Conservation (phyloP, 2,329 filamentous ascomycete species). For the Plectosphaerella cucumerina region DNA sequence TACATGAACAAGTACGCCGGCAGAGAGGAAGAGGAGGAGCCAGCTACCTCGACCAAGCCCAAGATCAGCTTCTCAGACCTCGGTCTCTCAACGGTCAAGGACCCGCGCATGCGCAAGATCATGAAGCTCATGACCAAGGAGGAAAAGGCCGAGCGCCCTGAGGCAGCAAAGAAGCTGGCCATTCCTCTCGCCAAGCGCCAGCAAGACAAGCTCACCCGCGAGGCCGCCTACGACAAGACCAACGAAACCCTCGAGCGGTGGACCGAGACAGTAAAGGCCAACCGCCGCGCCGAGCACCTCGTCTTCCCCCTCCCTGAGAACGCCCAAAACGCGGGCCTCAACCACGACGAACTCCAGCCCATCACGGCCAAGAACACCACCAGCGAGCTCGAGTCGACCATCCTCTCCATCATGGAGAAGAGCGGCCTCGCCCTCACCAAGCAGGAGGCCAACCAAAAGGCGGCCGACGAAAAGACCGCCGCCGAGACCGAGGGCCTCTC, state of each 20-base stretch:
- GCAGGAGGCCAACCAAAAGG: slow-evolving; percentile 39
- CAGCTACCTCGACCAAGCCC: slow-evolving; percentile 22
- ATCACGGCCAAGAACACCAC: slow-evolving; percentile 60
- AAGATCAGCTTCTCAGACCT: slow-evolving; percentile 76
- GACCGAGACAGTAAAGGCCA: slow-evolving; percentile 93
- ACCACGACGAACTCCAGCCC: slow-evolving; percentile 61
- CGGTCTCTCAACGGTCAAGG: slow-evolving; percentile 64
- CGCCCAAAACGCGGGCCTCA: slow-evolving; percentile 55
- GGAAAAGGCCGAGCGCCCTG: slow-evolving; percentile 42
- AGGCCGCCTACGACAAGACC: slow-evolving; percentile 81
- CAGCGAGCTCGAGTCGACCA: slow-evolving; percentile 76
- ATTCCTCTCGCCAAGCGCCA: slow-evolving; percentile 81
- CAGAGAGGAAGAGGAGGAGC: slow-evolving; percentile 51
- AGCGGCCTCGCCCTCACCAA: slow-evolving; percentile 65
- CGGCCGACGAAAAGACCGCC: slow-evolving; percentile 52
- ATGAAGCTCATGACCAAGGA: slow-evolving; percentile 70
- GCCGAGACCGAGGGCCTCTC: slow-evolving; percentile 65
- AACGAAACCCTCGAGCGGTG: slow-evolving; percentile 88
- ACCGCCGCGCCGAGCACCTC: slow-evolving; percentile 85
- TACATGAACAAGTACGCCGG: slow-evolving; percentile 67
- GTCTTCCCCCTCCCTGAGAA: slow-evolving; percentile 80
- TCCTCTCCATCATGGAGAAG: slow-evolving; percentile 84
- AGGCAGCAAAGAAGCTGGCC: slow-evolving; percentile 63
- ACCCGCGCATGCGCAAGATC: slow-evolving; percentile 72
- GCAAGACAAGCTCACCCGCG: slow-evolving; percentile 79